These are phyloP conservation scores for Lodderomyces margitis DNA, from an alignment of 1,139 yeast genomes.

Conservation along the genomic window DNA sequence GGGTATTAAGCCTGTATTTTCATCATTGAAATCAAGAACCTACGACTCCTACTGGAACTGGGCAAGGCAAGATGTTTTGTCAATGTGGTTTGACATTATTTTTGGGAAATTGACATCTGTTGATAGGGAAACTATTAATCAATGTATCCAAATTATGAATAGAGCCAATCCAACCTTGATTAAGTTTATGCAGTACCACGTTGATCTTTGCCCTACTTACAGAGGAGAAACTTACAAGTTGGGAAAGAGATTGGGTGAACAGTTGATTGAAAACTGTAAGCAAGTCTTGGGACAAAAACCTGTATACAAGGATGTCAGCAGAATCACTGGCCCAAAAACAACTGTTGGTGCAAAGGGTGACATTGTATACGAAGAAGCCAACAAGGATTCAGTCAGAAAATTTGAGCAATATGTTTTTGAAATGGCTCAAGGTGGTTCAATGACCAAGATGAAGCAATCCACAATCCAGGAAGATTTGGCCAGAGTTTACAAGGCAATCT, in stretches of 20 bases:
- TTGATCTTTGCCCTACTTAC: conserved; percentile 85
- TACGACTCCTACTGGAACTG: conserved; percentile 99
- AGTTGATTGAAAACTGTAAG: conserved; percentile 91
- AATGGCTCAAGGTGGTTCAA: conserved; percentile 93
- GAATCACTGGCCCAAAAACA: conserved; percentile 95
- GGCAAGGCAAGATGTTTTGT: conserved; percentile 96
- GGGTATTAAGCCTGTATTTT: conserved; percentile 88
- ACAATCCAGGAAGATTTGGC: conserved; percentile 83
- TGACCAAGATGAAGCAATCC: conserved; percentile 68
- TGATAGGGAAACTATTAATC: conserved; percentile 94
- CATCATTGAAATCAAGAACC: conserved; percentile 88
- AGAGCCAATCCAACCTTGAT: conserved; percentile 91
- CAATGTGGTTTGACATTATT: conserved; percentile 92
- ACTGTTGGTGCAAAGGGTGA: conserved; percentile 85
- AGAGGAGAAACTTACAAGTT: conserved; percentile 88
- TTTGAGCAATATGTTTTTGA: conserved; percentile 93
- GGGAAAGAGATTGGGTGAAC: conserved; percentile 87
- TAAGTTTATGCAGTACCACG: conserved; percentile 96
- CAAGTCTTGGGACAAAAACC: conserved; percentile 82
- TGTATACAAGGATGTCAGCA: conserved; percentile 90
- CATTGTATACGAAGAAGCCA: conserved; percentile 76
- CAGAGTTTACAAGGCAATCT: conserved; percentile 76
- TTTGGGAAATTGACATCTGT: conserved; percentile 88
- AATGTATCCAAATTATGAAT: conserved; percentile 97
- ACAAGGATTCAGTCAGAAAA: conserved; percentile 89